These are phyloP conservation scores for Cokeromyces recurvatus DNA, from an alignment of 371 early-diverging fungal genomes.

Conservation along the genomic window DNA sequence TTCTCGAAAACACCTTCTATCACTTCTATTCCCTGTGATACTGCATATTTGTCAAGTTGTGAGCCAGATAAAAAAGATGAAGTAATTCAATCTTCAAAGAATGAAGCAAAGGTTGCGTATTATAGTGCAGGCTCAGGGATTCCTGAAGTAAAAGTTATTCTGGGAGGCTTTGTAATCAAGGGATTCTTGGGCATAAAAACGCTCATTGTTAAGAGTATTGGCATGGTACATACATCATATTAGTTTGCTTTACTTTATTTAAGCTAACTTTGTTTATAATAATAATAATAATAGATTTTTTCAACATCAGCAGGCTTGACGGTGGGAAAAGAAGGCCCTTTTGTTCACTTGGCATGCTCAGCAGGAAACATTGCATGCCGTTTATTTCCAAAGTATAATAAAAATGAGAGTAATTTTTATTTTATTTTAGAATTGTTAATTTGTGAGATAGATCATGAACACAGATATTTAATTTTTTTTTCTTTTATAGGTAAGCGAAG, in stretches of 20 bases:
- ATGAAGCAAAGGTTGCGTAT: constrained; percentile 39
- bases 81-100: constrained; percentile 7
- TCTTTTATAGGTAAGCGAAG: constrained; percentile 51
- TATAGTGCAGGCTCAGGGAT: constrained; percentile 92
- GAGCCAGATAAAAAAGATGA: neutral
- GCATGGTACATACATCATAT: constrained; percentile 60
- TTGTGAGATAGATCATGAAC: no score
- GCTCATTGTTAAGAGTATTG: constrained; percentile 79
- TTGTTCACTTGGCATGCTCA: constrained; percentile 91
- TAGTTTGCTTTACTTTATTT: no score
- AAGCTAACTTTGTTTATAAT: no score
- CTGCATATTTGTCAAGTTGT: neutral
- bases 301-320: constrained; percentile 81
- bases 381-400: constrained; percentile 75
- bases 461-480: neutral
- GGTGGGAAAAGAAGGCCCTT: constrained; percentile 93
- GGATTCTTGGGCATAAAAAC: constrained; percentile 86
- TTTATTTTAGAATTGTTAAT: no score
- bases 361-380: constrained; percentile 83
- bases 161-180: constrained; percentile 90
- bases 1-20: constrained; percentile 23
- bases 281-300: constrained; percentile 49
- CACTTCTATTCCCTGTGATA: constrained; percentile 11
- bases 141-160: constrained; percentile 92
- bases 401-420: constrained; percentile 78